These are phyloP conservation scores for Kondoa malvinella DNA, from an alignment of 768 basidiomycete genomes.

Conservation along the genomic window DNA sequence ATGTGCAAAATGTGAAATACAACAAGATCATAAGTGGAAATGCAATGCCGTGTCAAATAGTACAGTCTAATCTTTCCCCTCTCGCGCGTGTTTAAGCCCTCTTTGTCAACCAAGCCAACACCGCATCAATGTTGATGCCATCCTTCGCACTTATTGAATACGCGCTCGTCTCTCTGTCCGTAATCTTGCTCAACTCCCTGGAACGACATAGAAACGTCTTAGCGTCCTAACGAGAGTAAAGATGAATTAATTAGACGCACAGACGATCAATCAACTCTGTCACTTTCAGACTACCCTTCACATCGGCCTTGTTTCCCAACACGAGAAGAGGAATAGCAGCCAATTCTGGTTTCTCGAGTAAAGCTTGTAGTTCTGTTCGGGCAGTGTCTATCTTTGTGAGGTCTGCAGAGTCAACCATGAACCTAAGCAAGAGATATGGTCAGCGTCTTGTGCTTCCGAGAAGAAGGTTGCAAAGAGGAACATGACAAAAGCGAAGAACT, in stretches of 20 bases:
- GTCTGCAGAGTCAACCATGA: constrained; percentile 19
- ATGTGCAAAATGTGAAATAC: too few relatives aligned
- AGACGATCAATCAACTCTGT: constrained; percentile 15
- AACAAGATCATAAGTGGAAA: too few relatives aligned
- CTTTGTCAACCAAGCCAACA: neutral
- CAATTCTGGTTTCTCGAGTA: constrained; percentile 16
- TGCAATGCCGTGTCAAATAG: too few relatives aligned
- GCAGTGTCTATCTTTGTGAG: constrained; percentile 8
- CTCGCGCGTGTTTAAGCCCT: too few relatives aligned
- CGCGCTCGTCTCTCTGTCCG: constrained; percentile 4
- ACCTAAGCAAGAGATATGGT: constrained; percentile 6
- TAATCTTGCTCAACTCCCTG: constrained; percentile 4
- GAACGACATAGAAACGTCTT: neutral
- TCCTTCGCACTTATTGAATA: neutral
- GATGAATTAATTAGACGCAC: constrained; percentile 7
- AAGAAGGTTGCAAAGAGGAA: too few relatives aligned
- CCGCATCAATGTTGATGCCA: constrained; percentile 4
- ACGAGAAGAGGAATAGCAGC: constrained; percentile 16
- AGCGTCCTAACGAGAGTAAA: neutral
- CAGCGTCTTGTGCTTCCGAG: too few relatives aligned
- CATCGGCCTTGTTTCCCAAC: constrained; percentile 20
- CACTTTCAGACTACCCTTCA: constrained; percentile 13
- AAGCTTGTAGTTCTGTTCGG: constrained; percentile 12
- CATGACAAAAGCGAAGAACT: constrained; percentile 3
- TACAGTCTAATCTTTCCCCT: too few relatives aligned